Evolutionary conservation across 139 green algal genomes (phyloP).

Genomic region (Chlamydomonas urium): DNA sequence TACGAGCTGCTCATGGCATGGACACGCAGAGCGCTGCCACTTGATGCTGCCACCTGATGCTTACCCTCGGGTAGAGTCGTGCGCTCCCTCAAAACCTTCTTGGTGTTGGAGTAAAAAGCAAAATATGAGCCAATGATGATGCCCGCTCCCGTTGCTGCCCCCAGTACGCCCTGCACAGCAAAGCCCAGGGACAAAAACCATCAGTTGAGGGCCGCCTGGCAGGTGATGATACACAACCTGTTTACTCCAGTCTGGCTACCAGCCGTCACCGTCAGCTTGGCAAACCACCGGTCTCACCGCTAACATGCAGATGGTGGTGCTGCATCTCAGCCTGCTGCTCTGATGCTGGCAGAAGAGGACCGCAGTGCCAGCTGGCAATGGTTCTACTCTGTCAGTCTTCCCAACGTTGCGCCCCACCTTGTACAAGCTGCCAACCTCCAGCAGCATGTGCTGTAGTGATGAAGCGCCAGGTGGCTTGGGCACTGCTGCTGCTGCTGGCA

Average conservation of each 20-base stretch:
- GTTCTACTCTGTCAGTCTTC: neutral
- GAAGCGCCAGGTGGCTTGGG: too few species aligned
- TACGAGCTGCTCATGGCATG: too few species aligned
- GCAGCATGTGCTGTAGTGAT: conserved; percentile 4
- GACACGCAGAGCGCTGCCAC: too few species aligned
- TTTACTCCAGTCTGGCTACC: too few species aligned
- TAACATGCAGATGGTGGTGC: neutral
- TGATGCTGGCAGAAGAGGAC: neutral
- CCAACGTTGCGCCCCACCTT: neutral
- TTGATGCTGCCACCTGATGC: too few species aligned
- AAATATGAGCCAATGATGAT: conserved; percentile 96
- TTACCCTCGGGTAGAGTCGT: neutral
- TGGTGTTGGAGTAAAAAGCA: conserved; percentile 72
- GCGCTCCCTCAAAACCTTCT: conserved; percentile 49
- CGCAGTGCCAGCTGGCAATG: neutral
- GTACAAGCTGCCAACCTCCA: conserved; percentile 2
- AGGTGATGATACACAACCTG: too few species aligned
- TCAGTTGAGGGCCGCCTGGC: too few species aligned
- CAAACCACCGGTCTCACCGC: neutral
- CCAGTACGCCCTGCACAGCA: conserved; percentile 60
- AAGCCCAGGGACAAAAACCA: too few species aligned
- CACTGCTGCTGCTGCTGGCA: too few species aligned
- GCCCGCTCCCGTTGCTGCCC: conserved; percentile 83
- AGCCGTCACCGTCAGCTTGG: neutral
- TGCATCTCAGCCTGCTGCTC: neutral